phyloP scores from a whole-genome alignment of 2,329 filamentous ascomycete genomes.

The Bertia moriformis region DNA sequence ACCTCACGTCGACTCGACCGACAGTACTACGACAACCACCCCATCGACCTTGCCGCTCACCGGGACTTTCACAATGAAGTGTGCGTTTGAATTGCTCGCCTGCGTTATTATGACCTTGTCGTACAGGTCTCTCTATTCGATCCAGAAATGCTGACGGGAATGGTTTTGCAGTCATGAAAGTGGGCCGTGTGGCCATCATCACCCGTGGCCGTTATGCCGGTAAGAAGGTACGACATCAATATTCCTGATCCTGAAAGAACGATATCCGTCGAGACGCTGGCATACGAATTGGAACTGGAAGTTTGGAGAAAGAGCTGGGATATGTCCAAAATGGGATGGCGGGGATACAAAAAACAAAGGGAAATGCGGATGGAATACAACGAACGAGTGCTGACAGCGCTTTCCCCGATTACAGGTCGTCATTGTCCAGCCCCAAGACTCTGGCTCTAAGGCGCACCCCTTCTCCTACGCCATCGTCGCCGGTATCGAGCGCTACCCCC shows the following conservation, averaged over 20 bases:
- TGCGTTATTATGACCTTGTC: too few species aligned
- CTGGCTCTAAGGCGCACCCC: constrained; percentile 94
- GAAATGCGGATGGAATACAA: too few species aligned
- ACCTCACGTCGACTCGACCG: background rate
- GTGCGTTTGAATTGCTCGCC: background rate
- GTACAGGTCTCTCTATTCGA: background rate
- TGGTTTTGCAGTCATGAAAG: constrained; percentile 65
- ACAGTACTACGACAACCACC: background rate
- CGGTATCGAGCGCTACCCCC: constrained; percentile 91
- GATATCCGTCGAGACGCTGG: too few species aligned
- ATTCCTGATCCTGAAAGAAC: too few species aligned
- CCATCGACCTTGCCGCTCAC: background rate
- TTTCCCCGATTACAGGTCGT: constrained; percentile 56
- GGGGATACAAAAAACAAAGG: too few species aligned
- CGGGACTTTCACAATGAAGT: constrained; percentile 1
- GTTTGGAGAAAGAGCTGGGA: background rate
- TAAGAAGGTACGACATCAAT: constrained; percentile 72
- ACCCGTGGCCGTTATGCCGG: constrained; percentile 98
- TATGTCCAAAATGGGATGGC: background rate
- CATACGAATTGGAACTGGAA: too few species aligned
- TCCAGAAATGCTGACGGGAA: background rate
- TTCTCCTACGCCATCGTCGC: constrained; percentile 98
- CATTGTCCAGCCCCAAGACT: constrained; percentile 97
- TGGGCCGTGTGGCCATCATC: constrained; percentile 98
- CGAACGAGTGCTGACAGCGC: background rate